Evolutionary conservation across 192 early-diverging fungal genomes (phyloP), one percentile per base, ranked within the genome.

Genomic region (Umbelopsis isabellina): DNA sequence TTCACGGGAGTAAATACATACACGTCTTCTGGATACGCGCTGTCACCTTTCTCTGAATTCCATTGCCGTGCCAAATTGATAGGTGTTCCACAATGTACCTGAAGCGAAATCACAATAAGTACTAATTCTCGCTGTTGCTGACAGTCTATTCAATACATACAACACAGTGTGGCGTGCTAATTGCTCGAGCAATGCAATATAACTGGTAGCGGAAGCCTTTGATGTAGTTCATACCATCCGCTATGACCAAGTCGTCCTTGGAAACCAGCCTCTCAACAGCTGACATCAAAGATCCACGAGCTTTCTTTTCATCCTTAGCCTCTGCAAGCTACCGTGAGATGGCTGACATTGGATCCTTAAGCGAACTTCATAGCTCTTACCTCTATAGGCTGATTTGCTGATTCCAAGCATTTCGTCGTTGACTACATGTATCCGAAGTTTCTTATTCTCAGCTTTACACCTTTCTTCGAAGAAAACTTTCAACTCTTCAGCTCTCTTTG

Each of bases 191-290:
- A 16, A 96, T 82, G 74, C 95, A 95, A 80, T 95, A 96, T 22
- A 98, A 85, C 79, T 98, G 96, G 82, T 98, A 99, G 70, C 98
- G 85, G 74, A 95, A 95, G 6, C 98, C 97, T 84, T 99, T 99
- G 79, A 99, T 98, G 81, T 98, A 98, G 79, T 99, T 99, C 73
- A 97, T 76, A n/a, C 86, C 84, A 72, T 99, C 98, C 8, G 87
- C 94, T 52, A 99, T 95, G 13, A 98, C 90, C 51, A 99, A 85
- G 64, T 84, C 82, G n/a, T 97, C 91, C 52, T 88, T 89, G 25
- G 91, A 88, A 37, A 98, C 77, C 2, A 88, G 75, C 41, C 98
- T 80, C 75, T 98, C 95, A 27, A 97, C 92, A 0, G 95, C 92
- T 0, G 97, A 98, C 68, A 98, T 75, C 46, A 98, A 78, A 4